Evolutionary conservation across 805 yeast species (phyloP).

Genomic region (Kuraishia piskuri): DNA sequence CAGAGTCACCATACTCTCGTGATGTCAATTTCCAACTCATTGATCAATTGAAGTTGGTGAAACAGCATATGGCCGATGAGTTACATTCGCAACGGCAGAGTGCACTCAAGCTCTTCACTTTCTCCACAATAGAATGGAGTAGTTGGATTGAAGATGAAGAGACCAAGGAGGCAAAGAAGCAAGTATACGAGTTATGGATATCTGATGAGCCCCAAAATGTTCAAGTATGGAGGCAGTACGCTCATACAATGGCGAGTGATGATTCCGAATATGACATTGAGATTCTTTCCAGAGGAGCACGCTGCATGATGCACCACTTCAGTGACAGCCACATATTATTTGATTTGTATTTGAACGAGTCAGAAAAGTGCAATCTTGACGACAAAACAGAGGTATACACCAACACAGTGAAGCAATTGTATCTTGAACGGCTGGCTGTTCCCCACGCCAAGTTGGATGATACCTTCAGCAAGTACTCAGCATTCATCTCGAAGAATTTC

Average conservation of each 20-base stretch:
- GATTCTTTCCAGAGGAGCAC: neutral
- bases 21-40: neutral
- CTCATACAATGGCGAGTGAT: neutral
- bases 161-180: neutral
- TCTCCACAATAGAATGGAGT: neutral
- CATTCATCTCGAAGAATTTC: slow-evolving; percentile 26
- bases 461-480: slow-evolving; percentile 30
- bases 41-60: slow-evolving; percentile 5
- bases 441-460: slow-evolving; percentile 35
- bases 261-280: neutral
- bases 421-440: slow-evolving; percentile 22
- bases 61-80: neutral
- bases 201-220: neutral
- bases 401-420: slow-evolving; percentile 10
- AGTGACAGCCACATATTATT: neutral
- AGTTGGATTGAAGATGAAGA: slow-evolving; percentile 1
- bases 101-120: neutral
- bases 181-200: neutral
- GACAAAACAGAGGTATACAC: too few relatives aligned
- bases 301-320: neutral
- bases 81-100: neutral
- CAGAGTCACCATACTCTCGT: neutral
- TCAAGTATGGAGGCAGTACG: neutral
- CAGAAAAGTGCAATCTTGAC: slow-evolving; percentile 4
- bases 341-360: neutral